Conservation (phyloP, 1,284 basidiomycete species). For the Ceratobasidium sp. region DNA sequence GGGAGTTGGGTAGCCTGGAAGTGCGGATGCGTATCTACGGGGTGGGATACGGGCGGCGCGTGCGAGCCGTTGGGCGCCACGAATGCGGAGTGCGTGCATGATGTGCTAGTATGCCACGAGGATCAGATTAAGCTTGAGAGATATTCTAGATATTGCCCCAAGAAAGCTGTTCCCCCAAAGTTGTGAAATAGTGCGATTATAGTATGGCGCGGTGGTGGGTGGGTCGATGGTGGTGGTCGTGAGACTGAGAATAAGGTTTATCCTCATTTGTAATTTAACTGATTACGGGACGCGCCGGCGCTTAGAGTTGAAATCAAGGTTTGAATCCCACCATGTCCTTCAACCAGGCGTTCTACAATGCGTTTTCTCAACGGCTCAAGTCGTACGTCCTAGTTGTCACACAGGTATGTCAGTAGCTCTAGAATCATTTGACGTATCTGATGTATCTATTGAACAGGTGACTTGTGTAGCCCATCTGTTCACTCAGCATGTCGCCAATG, state of each 20-base stretch:
- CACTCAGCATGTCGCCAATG: slow-evolving; percentile 43
- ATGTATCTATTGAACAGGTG: slow-evolving; percentile 2
- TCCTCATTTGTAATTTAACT: too few species aligned
- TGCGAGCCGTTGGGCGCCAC: neutral
- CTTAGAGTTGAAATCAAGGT: neutral
- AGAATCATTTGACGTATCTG: neutral
- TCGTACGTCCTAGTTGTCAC: slow-evolving; percentile 28
- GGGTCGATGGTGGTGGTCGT: slow-evolving; percentile 18
- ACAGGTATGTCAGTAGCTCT: slow-evolving; percentile 2
- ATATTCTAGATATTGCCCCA: neutral
- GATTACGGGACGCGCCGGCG: slow-evolving; percentile 5
- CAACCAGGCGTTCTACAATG: too few species aligned
- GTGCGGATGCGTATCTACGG: neutral
- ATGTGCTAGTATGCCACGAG: too few species aligned
- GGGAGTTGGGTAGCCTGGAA: slow-evolving; percentile 30
- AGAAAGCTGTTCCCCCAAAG: neutral
- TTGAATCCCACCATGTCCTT: slow-evolving; percentile 24
- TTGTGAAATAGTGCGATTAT: neutral
- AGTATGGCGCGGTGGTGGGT: too few species aligned
- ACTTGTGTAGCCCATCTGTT: slow-evolving; percentile 42
- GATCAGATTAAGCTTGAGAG: neutral
- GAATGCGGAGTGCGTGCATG: slow-evolving; percentile 8
- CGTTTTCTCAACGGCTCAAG: slow-evolving; percentile 22
- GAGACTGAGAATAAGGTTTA: slow-evolving; percentile 13
- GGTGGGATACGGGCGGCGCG: neutral